Evolutionary conservation across 768 basidiomycete species (phyloP), one percentile per base, ranked within the genome.

Genomic region (Boletus subparvulus): DNA sequence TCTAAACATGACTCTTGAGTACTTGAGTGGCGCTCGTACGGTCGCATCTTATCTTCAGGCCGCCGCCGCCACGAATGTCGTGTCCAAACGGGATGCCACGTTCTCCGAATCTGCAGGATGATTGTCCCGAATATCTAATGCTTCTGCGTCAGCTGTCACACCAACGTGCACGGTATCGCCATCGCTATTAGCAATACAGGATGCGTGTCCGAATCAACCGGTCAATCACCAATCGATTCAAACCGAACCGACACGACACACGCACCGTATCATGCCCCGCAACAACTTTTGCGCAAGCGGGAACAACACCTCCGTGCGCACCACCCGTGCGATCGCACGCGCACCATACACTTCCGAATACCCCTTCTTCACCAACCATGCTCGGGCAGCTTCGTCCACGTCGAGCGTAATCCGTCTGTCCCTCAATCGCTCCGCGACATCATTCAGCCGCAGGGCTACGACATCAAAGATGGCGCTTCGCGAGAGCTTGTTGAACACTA

Each of bases 401-500:
- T 94, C 84, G 36, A 95, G 73, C 8, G 74, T 82, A 54, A 96
- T 92, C 17, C 87, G 74, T 33, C 87, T 77, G 47, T 79, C 74
- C 57, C 77, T 79, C 37, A 96, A 74, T 37, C 94, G 76, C 1
- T 78, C 74, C 14, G 85, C 81, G 0, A 95, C 85, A 50, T 96
- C 94, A 13, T 77, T 74, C 17, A 96, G 77, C 10, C 93, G 84
- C 9, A 96, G 77, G 4, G 77, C 76, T 19, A 95, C 92, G 24
- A 97, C 87, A 47, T 87, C 75, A n/a, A 90, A 73, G 51, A 95
- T 89, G 4, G 88, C 86, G 24, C 74, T 68, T 26, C 78, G 80
- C 3, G 89, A 86, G 17, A 97, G 84, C 67, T 93, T 94, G 78
- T 95, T 95, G 78, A 97, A 96, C 10, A 96, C 87, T 16, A 90